Percentiles rank a stretch among this genome's conserved stretches.
Conservation (phyloP, 805 yeast species). For the Schwanniomyces vanrijiae region DNA sequence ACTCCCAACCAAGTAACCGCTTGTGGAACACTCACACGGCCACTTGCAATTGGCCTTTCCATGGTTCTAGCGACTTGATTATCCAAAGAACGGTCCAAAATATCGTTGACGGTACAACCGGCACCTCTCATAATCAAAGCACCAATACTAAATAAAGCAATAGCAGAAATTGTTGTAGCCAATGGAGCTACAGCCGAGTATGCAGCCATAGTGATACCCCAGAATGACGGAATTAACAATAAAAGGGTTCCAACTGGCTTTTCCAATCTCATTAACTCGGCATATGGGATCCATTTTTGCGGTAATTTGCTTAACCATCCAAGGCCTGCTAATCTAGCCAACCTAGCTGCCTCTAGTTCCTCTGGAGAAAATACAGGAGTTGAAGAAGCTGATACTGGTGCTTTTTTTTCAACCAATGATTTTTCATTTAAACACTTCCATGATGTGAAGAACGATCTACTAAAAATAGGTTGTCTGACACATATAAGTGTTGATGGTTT, state of each 20-base stretch:
- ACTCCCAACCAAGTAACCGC: slow-evolving; percentile 72
- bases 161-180: slow-evolving; percentile 55
- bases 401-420: background rate
- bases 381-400: too few relatives aligned
- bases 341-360: slow-evolving; percentile 51
- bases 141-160: slow-evolving; percentile 78
- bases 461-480: background rate
- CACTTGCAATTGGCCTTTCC: slow-evolving; percentile 91
- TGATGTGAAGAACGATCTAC: background rate
- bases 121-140: slow-evolving; percentile 94
- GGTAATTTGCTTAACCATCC: slow-evolving; percentile 66
- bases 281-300: slow-evolving; percentile 76
- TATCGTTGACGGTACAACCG: slow-evolving; percentile 94
- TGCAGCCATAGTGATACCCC: slow-evolving; percentile 94
- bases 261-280: slow-evolving; percentile 87
- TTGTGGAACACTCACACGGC: slow-evolving; percentile 67
- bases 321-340: slow-evolving; percentile 45
- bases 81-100: slow-evolving; percentile 81
- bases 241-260: slow-evolving; percentile 95
- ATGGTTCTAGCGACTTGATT: slow-evolving; percentile 83
- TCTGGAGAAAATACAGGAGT: slow-evolving; percentile 27
- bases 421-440: background rate
- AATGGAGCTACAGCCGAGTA: slow-evolving; percentile 69
- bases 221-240: slow-evolving; percentile 78
- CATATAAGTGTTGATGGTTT: background rate